Conservation (phyloP, 176 grass and related monocot species). For the Paspalum notatum region DNA sequence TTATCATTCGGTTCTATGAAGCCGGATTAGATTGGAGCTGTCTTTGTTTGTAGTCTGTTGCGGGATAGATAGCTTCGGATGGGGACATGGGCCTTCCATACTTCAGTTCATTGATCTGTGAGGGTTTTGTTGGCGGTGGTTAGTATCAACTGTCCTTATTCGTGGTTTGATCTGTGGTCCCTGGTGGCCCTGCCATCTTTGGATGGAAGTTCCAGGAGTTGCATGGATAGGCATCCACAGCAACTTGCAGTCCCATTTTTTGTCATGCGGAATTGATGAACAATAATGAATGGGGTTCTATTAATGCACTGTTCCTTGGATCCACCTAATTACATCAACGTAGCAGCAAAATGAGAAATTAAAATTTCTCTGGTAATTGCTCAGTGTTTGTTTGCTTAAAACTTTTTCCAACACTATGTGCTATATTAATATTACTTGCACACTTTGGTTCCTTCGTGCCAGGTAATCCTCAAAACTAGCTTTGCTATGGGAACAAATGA, state of each 20-base stretch:
- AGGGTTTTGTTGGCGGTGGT: not conserved
- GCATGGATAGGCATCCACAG: not conserved
- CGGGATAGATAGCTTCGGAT: not conserved
- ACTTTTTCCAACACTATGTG: not conserved
- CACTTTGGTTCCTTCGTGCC: not conserved
- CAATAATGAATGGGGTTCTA: conserved; percentile 17
- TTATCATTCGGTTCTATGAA: not conserved
- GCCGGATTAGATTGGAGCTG: conserved; percentile 9
- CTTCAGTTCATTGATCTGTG: not conserved
- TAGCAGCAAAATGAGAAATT: not conserved
- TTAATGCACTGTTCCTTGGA: not conserved
- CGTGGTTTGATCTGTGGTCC: not conserved
- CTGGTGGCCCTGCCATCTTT: not conserved
- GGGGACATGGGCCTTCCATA: not conserved
- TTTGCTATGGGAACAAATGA: not conserved
- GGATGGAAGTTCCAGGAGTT: not conserved
- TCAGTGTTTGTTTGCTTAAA: not conserved
- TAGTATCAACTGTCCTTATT: conserved; percentile 11
- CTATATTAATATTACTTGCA: conserved; percentile 14
- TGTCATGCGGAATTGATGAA: conserved; percentile 25
- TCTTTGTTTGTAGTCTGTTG: conserved; percentile 4
- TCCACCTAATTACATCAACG: not conserved
- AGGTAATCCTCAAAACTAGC: not conserved
- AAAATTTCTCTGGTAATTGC: not conserved
- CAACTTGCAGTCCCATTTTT: conserved; percentile 9